Base-by-base conservation (phyloP, 805 yeast species). In the Pichia manshurica region DNA sequence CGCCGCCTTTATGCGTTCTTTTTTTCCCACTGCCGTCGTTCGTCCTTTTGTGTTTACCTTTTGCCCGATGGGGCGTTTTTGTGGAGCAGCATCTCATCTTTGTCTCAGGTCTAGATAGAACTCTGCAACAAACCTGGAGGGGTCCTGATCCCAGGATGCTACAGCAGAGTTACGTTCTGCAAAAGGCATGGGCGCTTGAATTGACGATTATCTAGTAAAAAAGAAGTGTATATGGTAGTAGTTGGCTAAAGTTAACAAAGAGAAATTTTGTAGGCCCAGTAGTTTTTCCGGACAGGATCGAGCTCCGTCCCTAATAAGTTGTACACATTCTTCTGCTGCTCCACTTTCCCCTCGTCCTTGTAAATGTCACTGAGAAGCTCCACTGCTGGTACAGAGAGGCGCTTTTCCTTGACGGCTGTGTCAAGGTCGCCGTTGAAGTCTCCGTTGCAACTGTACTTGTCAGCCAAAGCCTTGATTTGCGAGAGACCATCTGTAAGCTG, bases 281-380 rank as follows among this genome's bases (percentile, higher is more conserved):
- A 67, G 39, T 62, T 63, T 9, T 20, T 45, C 31, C 70, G 48
- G 4, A 67, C 57, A 1, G 61, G 54, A 42, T 67, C 71, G 10
- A 58, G 41, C 17, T 54, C 72, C 1, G 59, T 55, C 0, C 73
- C 75, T 29, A 90, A 68, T n/a, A 74, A 60, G 4, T 67, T 69
- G 54, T 79, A 83, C 0, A 80, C 72, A 20, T 65, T 60, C 0
- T 55, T 46, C 1, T 85, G 75, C 39, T 65, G 58, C 1, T 54
- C 56, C 1, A 46, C 39, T 5, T 70, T 58, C 1, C 64, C 52
- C 8, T 67, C 56, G 17, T 53, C 51, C 17, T 59, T 50, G 33
- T 75, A 75, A 2, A 84, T 73, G 37, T 72, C 71, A 0, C 83
- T 83, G 32, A 84, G 64, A 8, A 76, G 50, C 56, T 86, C 91